Evolutionary conservation across 2,329 filamentous ascomycete genomes (phyloP).

Genomic region (Colletotrichum sp.): DNA sequence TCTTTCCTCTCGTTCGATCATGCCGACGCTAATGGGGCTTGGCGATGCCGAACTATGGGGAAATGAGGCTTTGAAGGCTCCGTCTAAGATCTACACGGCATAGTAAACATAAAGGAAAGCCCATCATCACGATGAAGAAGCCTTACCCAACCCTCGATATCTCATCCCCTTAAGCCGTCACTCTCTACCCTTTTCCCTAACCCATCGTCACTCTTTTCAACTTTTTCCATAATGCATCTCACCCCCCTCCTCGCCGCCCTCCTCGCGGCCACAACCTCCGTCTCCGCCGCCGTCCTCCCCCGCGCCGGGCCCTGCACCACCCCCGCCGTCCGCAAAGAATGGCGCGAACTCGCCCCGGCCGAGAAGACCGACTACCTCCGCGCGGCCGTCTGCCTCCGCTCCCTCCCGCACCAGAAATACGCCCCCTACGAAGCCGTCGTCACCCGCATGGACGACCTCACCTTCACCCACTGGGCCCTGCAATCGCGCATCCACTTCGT

Average conservation of each 20-base stretch:
- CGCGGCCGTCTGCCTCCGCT: constrained; percentile 20
- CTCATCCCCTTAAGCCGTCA: background rate
- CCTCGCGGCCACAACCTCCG: background rate
- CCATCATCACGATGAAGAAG: background rate
- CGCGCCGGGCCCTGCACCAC: background rate
- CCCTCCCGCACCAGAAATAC: constrained; percentile 19
- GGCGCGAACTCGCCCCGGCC: constrained; percentile 20
- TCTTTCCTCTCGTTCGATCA: background rate
- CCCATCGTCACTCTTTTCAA: background rate
- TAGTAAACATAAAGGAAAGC: background rate
- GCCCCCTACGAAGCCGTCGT: constrained; percentile 12
- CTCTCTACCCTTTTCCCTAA: background rate
- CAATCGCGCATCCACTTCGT: constrained; percentile 23
- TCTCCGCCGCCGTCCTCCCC: background rate
- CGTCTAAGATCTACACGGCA: background rate
- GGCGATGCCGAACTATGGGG: background rate
- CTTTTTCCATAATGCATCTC: background rate
- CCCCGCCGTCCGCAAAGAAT: constrained; percentile 20
- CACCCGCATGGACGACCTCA: constrained; percentile 22
- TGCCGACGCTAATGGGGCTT: background rate
- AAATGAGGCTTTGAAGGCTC: background rate
- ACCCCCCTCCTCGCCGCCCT: background rate
- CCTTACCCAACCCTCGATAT: background rate
- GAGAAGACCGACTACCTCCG: constrained; percentile 23
- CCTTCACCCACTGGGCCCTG: constrained; percentile 20